A percentile compares a stretch with the other conserved stretches of the same genome.
phyloP scores from a whole-genome alignment of 352 stramenopile species.

The Phytophthora tentaculata region DNA sequence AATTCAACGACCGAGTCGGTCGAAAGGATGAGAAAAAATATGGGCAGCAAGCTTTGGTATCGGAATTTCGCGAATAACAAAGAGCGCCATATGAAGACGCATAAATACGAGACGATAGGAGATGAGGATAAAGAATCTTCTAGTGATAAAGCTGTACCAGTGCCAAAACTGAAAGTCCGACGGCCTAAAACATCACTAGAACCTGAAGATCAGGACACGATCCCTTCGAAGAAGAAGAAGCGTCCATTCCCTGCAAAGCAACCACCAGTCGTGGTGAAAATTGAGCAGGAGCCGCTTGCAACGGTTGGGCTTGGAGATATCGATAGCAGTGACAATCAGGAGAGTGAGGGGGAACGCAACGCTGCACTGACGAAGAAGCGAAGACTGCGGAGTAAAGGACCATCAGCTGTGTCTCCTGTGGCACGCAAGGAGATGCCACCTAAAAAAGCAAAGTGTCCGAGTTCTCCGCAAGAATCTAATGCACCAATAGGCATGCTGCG shows the following conservation, averaged over 20 bases:
- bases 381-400: not conserved
- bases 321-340: slow-evolving; percentile 19
- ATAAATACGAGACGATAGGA: slow-evolving; percentile 29
- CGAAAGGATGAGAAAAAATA: slow-evolving; percentile 22
- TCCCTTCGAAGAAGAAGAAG: slow-evolving; percentile 24
- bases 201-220: not conserved
- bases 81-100: slow-evolving; percentile 30
- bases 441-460: slow-evolving; percentile 1
- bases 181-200: slow-evolving; percentile 6
- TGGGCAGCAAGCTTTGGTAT: slow-evolving; percentile 35
- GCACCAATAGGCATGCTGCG: slow-evolving; percentile 11
- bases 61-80: slow-evolving; percentile 41
- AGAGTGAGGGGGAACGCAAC: slow-evolving; percentile 1
- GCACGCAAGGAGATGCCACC: not conserved
- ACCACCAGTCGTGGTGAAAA: slow-evolving; percentile 9
- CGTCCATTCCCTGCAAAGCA: slow-evolving; percentile 4
- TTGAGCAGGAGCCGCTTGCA: slow-evolving; percentile 15
- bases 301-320: slow-evolving; percentile 18
- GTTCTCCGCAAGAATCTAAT: slow-evolving; percentile 8
- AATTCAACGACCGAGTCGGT: slow-evolving; percentile 25
- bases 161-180: slow-evolving; percentile 18
- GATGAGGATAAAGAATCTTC: not conserved
- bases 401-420: not conserved
- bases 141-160: slow-evolving; percentile 3
- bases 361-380: slow-evolving; percentile 6